Evolutionary conservation across 768 basidiomycete genomes (phyloP).

Genomic region (Tricholoma saponaceum): DNA sequence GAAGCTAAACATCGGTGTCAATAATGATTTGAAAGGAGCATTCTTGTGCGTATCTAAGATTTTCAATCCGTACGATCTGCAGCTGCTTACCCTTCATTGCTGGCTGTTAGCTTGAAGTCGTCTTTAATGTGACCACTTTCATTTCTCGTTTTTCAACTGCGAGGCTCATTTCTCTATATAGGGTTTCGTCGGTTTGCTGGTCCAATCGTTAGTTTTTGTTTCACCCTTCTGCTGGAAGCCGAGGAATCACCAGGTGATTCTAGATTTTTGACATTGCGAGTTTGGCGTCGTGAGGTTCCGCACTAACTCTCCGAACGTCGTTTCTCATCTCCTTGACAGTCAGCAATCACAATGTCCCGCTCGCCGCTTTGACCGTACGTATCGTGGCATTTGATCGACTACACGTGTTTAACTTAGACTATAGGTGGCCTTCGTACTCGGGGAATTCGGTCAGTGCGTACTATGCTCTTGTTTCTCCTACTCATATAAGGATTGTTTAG

Average conservation of each 20-base stretch:
- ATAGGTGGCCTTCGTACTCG: conserved; percentile 41
- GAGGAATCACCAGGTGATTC: conserved; percentile 1
- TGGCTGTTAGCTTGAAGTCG: conserved; percentile 44
- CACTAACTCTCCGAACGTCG: neutral
- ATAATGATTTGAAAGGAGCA: conserved; percentile 37
- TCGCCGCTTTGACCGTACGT: conserved; percentile 41
- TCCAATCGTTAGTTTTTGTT: conserved; percentile 38
- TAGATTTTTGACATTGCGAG: conserved; percentile 40
- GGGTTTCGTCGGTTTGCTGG: conserved; percentile 53
- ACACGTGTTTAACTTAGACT: neutral
- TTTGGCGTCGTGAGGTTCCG: conserved; percentile 36
- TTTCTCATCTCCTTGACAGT: conserved; percentile 28
- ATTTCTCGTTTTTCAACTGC: neutral
- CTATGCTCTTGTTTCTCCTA: neutral
- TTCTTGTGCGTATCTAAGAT: conserved; percentile 32
- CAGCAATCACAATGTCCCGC: conserved; percentile 40
- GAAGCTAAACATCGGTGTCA: neutral
- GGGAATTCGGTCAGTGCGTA: conserved; percentile 42
- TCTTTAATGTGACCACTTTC: conserved; percentile 43
- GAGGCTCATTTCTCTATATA: conserved; percentile 14
- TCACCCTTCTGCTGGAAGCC: neutral
- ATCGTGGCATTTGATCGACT: neutral
- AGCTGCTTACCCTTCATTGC: neutral
- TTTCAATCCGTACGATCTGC: neutral
- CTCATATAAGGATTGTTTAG: conserved; percentile 17